phyloP scores from a whole-genome alignment of 2,329 filamentous ascomycete genomes.

The Aspergillus cejpii region DNA sequence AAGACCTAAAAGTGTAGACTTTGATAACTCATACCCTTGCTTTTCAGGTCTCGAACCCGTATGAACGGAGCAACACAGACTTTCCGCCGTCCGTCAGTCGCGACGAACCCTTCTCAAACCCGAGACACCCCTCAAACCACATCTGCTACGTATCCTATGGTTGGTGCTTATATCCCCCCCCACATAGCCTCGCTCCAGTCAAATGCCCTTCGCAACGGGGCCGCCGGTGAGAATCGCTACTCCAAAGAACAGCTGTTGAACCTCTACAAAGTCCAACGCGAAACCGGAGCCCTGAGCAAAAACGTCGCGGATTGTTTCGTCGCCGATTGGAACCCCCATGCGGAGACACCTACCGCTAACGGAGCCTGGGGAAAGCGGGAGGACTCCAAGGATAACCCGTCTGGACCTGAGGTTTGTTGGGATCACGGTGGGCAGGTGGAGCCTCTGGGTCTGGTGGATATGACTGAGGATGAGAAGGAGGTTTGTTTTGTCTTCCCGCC shows the following conservation, averaged over 20 bases:
- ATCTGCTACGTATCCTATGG: conserved; percentile 37
- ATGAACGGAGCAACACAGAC: conserved; percentile 62
- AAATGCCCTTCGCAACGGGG: conserved; percentile 47
- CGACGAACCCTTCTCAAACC: conserved; percentile 47
- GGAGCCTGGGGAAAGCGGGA: conserved; percentile 69
- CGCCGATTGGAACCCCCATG: conserved; percentile 70
- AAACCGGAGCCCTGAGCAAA: conserved; percentile 49
- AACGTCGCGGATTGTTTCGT: conserved; percentile 64
- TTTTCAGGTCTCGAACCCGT: conserved; percentile 52
- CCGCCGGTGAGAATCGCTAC: conserved; percentile 57
- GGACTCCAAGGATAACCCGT: conserved; percentile 65
- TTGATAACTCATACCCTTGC: conserved; percentile 1
- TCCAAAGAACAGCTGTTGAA: conserved; percentile 71
- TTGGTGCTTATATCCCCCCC: conserved; percentile 54
- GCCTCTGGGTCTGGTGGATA: conserved; percentile 65
- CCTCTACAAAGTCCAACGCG: conserved; percentile 58
- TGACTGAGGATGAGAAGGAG: conserved; percentile 63
- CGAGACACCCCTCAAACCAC: conserved; percentile 39
- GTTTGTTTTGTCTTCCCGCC: conserved; percentile 35
- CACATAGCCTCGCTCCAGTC: conserved; percentile 50
- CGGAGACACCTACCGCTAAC: conserved; percentile 56
- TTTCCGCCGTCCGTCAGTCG: conserved; percentile 58
- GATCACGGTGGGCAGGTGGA: conserved; percentile 62
- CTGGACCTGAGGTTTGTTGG: conserved; percentile 91
- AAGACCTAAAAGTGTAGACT: too few species aligned